phyloP scores from a whole-genome alignment of 2,329 filamentous ascomycete genomes.

The Cytospora paraplurivora region DNA sequence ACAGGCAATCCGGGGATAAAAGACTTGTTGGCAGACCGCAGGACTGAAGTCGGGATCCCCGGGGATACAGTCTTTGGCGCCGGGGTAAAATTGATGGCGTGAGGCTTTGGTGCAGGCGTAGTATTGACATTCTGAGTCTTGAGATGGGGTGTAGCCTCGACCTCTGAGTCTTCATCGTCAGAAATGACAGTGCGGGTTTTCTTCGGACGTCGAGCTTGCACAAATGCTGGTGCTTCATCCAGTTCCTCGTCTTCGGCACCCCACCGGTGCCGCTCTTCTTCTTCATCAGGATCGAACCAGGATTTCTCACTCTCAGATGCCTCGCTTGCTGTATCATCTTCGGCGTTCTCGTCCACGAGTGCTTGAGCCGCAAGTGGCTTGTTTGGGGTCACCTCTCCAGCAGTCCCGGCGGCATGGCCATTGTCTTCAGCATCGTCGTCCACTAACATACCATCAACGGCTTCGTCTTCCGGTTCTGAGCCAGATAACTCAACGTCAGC shows the following conservation, averaged over 20 bases:
- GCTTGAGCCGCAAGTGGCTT: slow-evolving; percentile 33
- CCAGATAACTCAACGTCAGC: slow-evolving; percentile 48
- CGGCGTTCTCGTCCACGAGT: slow-evolving; percentile 43
- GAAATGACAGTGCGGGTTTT: slow-evolving; percentile 58
- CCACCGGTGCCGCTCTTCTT: slow-evolving; percentile 34
- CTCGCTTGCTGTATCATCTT: slow-evolving; percentile 40
- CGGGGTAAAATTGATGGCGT: slow-evolving; percentile 34
- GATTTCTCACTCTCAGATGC: slow-evolving; percentile 38
- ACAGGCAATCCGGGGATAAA: slow-evolving; percentile 71
- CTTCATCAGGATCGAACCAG: slow-evolving; percentile 45
- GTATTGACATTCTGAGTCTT: slow-evolving; percentile 45
- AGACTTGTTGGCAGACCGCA: slow-evolving; percentile 69
- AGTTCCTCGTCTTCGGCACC: slow-evolving; percentile 42
- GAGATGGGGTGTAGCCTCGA: slow-evolving; percentile 52
- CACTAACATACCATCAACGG: slow-evolving; percentile 34
- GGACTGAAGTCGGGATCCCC: slow-evolving; percentile 61
- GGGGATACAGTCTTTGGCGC: slow-evolving; percentile 51
- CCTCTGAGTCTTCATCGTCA: slow-evolving; percentile 61
- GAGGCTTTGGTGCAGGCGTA: slow-evolving; percentile 21
- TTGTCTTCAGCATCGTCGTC: slow-evolving; percentile 41
- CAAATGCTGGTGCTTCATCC: slow-evolving; percentile 17
- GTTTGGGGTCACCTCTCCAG: slow-evolving; percentile 41
- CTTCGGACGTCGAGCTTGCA: slow-evolving; percentile 47
- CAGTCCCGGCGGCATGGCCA: slow-evolving; percentile 40
- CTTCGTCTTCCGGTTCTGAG: slow-evolving; percentile 43